These are phyloP conservation scores for Xylaria castorea DNA, from an alignment of 495 filamentous ascomycete species.

Conservation along the genomic window DNA sequence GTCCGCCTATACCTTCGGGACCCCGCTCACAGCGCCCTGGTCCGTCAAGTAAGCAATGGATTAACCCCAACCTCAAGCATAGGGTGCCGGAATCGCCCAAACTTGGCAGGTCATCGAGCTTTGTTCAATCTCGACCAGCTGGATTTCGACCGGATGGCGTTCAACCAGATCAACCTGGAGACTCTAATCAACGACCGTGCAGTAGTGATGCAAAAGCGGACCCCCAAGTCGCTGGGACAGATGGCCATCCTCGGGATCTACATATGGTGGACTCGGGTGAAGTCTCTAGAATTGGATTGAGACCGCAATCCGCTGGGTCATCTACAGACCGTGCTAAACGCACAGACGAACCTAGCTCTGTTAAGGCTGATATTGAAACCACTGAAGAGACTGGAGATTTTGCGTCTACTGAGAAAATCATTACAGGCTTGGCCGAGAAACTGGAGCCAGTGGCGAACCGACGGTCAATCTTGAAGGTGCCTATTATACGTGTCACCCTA, in stretches of 20 bases:
- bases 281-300: constrained; percentile 43
- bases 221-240: constrained; percentile 33
- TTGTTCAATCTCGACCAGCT: constrained; percentile 48
- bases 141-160: constrained; percentile 49
- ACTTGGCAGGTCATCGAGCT: constrained; percentile 49
- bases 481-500: constrained; percentile 33
- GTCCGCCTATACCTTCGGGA: constrained; percentile 60
- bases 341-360: constrained; percentile 25
- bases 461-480: constrained; percentile 30
- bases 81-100: constrained; percentile 56
- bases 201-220: constrained; percentile 56
- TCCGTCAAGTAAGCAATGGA: constrained; percentile 66
- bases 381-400: constrained; percentile 9
- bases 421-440: not conserved
- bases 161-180: constrained; percentile 50
- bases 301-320: constrained; percentile 48
- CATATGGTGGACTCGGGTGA: constrained; percentile 46
- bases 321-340: constrained; percentile 46
- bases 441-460: constrained; percentile 26
- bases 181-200: constrained; percentile 48
- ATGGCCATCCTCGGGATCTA: constrained; percentile 42
- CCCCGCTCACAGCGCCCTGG: constrained; percentile 57
- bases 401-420: not conserved
- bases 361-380: constrained; percentile 26
- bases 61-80: constrained; percentile 59